These are phyloP conservation scores for Hevea brasiliensis DNA, from an alignment of 345 rosid species.

Conservation along the genomic window DNA sequence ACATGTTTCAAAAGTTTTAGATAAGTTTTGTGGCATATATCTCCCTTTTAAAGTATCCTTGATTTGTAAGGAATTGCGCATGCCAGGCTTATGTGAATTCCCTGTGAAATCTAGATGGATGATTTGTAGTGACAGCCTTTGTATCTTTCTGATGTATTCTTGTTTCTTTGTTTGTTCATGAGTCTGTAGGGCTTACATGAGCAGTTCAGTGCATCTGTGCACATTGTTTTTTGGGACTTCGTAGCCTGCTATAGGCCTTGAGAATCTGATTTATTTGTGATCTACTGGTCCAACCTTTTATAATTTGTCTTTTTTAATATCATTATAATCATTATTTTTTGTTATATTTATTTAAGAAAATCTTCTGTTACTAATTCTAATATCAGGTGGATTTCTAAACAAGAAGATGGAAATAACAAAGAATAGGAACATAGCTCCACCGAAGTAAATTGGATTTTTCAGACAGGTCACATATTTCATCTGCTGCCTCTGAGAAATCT, in stretches of 20 bases:
- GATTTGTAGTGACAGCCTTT: not conserved
- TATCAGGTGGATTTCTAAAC: conserved; percentile 41
- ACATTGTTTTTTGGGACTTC: not conserved
- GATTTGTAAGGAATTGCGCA: not conserved
- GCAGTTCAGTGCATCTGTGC: not conserved
- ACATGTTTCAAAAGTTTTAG: not conserved
- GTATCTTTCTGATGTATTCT: not conserved
- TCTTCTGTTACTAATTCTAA: conserved; percentile 11
- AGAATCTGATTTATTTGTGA: not conserved
- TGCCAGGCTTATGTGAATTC: not conserved
- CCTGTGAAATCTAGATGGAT: not conserved
- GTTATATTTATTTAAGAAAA: not conserved
- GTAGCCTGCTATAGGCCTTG: not conserved
- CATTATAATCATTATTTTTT: not conserved
- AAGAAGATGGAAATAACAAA: conserved; percentile 35
- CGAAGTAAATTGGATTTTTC: conserved; percentile 31
- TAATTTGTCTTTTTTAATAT: conserved; percentile 18
- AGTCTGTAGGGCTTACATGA: no score
- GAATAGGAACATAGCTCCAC: conserved; percentile 23
- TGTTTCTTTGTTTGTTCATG: no score
- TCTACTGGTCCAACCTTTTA: not conserved
- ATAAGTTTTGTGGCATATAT: not conserved
- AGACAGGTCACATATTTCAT: conserved; percentile 1
- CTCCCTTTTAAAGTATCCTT: not conserved
- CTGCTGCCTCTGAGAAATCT: not conserved